Base-by-base conservation (phyloP, 805 yeast genomes). In the Aciculoconidium aculeatum region DNA sequence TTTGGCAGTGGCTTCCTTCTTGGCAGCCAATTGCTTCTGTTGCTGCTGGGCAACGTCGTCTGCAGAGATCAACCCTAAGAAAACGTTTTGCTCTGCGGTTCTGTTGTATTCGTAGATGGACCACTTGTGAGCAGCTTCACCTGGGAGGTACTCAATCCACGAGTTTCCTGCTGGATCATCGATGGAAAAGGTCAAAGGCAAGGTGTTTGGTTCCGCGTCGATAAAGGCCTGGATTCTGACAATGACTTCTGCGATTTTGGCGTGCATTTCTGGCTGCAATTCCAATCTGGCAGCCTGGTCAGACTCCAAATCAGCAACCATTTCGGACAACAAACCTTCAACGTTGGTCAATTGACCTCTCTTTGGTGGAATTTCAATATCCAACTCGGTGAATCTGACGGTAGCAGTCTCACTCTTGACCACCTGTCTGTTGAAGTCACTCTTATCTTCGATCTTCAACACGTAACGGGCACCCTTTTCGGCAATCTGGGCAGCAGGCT, bases 121-220 rank as follows among this genome's bases (percentile, higher is more conserved):
- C 96, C 96, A 90, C 56, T 88, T 86, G 57, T 85, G 94, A 20
- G 81, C 66, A 4, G 94, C 70, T 53, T 86, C 95, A 36, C 84
- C 88, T 11, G 96, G 96, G 36, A 73, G 58, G 53, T 70, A 85
- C 51, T 85, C 95, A 31, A 92, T 77, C 95, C 96, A 92, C 4
- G 97, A 90, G 63, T 92, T 92, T 10, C 98, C 98, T 1, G 96
- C 74, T 16, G 98, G 96, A 56, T 92, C 98, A 55, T 88, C 95
- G 7, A 86, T 61, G 14, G 70, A 66, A 27, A 90, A 70, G 0
- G 94, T 82, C 38, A 90, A 49, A 2, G 97, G 97, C 30, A 84
- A 56, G 11, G 74, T 69, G 17, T 72, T 74, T 30, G 71, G 72
- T 36, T 79, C 77, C 34, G 86, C 90, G n/a, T 69, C 67, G 15